Base-by-base conservation (phyloP, 192 early-diverging fungal species). In the Backusella tarrabulga region DNA sequence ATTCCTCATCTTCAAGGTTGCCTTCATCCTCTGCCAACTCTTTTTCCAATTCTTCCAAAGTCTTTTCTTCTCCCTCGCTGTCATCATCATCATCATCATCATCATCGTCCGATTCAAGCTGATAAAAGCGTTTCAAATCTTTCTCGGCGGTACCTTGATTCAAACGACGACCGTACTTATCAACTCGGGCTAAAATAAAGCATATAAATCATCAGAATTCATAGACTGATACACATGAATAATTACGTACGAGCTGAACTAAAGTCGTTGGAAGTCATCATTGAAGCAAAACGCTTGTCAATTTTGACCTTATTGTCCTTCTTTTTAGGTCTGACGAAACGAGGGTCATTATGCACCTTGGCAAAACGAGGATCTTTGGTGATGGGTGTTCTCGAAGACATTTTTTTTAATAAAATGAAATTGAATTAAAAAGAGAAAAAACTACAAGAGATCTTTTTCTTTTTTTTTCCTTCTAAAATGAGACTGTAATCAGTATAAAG, bases 281-380 rank as follows among this genome's bases (percentile, higher is more conserved):
- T 95, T 23, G 86, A 82, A 11, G 88, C 77, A 82, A 99, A 99
- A 52, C 97, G 93, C 75, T 90, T 87, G 88, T 99, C 97, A 35
- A 99, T 89, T 14, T 88, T 89, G 69, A 99, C 89, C 80, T 99
- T 98, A 63, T 81, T 83, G 67, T 92, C 91, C 75, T 89, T 90
- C 84, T 95, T 95, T 73, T 91, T 91, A 29, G 96, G 89, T 76
- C 90, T 84, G 72, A 83, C 73, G 74, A 90, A 90, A 1, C 96
- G 91, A 67, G 96, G 95, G 81, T 99, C 97, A 14, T 87, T 83
- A 72, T 93, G 92, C 21, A 96, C 89, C 77, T 90, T 90, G 4
- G 86, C 74, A 80, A 98, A 98, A 67, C 96, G 91, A 52, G 90
- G 77, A 81, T 97, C 96, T 5, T 77, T 63, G 14, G 87, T 87